phyloP scores from a whole-genome alignment of 2,329 filamentous ascomycete species.

The Aspergillus carbonarius region DNA sequence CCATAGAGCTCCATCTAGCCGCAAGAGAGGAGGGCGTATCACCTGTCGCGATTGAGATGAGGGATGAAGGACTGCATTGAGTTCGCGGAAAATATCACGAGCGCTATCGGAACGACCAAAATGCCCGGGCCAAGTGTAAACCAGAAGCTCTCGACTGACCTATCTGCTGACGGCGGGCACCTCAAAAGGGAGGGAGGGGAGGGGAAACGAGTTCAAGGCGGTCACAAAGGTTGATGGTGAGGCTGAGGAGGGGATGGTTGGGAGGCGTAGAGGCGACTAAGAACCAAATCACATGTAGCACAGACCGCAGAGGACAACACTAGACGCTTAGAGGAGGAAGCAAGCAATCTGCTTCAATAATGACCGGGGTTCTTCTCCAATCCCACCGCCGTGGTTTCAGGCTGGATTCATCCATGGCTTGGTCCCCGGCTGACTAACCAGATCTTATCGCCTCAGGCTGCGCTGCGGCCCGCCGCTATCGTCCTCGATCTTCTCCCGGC shows the following conservation, averaged over 20 bases:
- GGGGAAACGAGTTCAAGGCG: constrained; percentile 9
- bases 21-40: constrained; percentile 32
- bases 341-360: constrained; percentile 7
- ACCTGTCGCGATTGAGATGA: constrained; percentile 32
- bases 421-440: constrained; percentile 21
- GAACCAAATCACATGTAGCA: constrained; percentile 10
- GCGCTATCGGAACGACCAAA: not conserved
- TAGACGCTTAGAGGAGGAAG: not conserved
- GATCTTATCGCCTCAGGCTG: constrained; percentile 13
- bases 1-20: constrained; percentile 48
- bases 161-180: constrained; percentile 12
- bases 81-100: constrained; percentile 4
- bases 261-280: not conserved
- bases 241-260: constrained; percentile 5
- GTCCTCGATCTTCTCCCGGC: not conserved
- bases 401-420: constrained; percentile 10
- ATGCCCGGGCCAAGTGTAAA: not conserved
- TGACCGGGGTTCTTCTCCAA: constrained; percentile 11
- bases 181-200: constrained; percentile 16
- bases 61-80: constrained; percentile 34
- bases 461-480: not conserved
- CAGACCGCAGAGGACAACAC: constrained; percentile 3
- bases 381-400: constrained; percentile 15
- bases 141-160: constrained; percentile 8
- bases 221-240: constrained; percentile 9